Conservation (phyloP, 75 land plant genomes). For the Isoetes taiwanensis region DNA sequence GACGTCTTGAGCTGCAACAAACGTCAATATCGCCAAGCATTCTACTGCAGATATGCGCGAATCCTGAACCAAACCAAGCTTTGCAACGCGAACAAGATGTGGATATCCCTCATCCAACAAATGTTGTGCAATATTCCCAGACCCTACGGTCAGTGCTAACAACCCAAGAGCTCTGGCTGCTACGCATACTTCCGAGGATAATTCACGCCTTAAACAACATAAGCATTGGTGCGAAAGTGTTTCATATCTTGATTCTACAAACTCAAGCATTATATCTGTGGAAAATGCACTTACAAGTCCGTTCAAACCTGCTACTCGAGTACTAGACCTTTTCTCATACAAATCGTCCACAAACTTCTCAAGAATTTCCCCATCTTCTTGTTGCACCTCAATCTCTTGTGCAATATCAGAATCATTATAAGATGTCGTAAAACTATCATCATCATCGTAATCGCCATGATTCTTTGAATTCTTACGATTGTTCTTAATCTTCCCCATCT, state of each 20-base stretch:
- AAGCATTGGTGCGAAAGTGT: conserved; percentile 57
- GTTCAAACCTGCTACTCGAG: conserved; percentile 59
- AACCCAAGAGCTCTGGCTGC: conserved; percentile 56
- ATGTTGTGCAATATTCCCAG: conserved; percentile 45
- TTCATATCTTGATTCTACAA: conserved; percentile 58
- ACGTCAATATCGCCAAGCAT: conserved; percentile 62
- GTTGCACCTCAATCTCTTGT: conserved; percentile 26
- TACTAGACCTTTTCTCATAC: conserved; percentile 58
- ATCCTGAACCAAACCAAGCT: conserved; percentile 34
- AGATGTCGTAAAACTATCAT: conserved; percentile 36
- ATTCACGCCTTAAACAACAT: conserved; percentile 51
- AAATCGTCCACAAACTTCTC: conserved; percentile 36
- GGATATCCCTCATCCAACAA: conserved; percentile 44
- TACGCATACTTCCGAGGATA: conserved; percentile 36
- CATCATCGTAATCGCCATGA: conserved; percentile 39
- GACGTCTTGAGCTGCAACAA: conserved; percentile 58
- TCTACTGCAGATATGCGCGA: conserved; percentile 46
- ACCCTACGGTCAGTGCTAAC: conserved; percentile 58
- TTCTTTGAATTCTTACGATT: too few relatives aligned
- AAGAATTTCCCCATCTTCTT: conserved; percentile 20
- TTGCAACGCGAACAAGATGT: conserved; percentile 40
- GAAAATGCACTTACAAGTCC: conserved; percentile 49
- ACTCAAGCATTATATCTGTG: conserved; percentile 37
- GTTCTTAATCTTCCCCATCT: too few relatives aligned
- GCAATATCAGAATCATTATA: conserved; percentile 32